phyloP scores from a whole-genome alignment of 1,284 basidiomycete genomes.

The Ustanciosporium gigantosporum region DNA sequence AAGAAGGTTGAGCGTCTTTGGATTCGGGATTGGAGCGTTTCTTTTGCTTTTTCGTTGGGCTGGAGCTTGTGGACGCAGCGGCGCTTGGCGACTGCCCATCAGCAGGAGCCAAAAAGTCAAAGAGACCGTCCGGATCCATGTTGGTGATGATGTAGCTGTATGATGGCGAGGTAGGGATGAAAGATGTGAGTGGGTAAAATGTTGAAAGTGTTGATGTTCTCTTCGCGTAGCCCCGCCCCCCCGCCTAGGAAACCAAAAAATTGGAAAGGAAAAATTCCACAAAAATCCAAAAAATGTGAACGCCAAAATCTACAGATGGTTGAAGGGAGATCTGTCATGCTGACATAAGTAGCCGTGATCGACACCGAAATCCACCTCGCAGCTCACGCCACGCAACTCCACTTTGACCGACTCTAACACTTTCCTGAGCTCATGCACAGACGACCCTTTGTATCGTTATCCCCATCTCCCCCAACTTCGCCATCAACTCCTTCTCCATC shows the following conservation, averaged over 20 bases:
- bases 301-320: too few species aligned
- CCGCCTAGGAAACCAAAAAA: too few species aligned
- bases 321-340: not conserved
- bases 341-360: conserved; percentile 1
- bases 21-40: not conserved
- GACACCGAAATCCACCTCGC: not conserved
- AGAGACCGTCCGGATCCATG: conserved; percentile 47
- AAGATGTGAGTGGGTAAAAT: too few species aligned
- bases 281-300: not conserved
- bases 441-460: too few species aligned
- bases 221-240: too few species aligned
- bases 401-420: not conserved
- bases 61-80: conserved; percentile 7
- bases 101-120: conserved; percentile 37
- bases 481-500: too few species aligned
- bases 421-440: too few species aligned
- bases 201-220: too few species aligned
- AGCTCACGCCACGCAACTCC: not conserved
- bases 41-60: conserved; percentile 19
- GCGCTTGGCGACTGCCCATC: not conserved
- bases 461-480: too few species aligned
- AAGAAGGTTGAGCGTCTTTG: not conserved
- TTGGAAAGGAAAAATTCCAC: not conserved
- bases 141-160: not conserved
- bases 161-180: too few species aligned